Percentiles rank a stretch among this genome's conserved stretches.
These are phyloP conservation scores for Colletotrichum sojae DNA, from an alignment of 2,329 filamentous ascomycete genomes.

Conservation along the genomic window DNA sequence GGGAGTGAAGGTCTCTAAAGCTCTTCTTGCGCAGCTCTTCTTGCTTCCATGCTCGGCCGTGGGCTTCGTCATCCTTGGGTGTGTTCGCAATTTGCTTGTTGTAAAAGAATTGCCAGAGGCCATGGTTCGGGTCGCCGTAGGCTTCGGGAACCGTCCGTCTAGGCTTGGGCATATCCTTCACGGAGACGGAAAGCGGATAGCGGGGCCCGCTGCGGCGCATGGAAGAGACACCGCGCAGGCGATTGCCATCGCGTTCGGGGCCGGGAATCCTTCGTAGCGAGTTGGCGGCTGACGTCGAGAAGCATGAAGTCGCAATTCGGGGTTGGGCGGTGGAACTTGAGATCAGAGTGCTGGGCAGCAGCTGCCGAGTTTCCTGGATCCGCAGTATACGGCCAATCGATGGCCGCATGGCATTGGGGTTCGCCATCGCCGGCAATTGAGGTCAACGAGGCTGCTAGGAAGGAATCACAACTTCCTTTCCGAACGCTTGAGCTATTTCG, in stretches of 20 bases:
- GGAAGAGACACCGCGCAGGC: slow-evolving; percentile 84
- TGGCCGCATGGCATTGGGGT: slow-evolving; percentile 47
- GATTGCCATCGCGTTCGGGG: slow-evolving; percentile 79
- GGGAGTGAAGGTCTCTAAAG: slow-evolving; percentile 91
- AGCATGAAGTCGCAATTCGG: slow-evolving; percentile 47
- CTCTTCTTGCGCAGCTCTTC: slow-evolving; percentile 90
- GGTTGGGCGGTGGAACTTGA: slow-evolving; percentile 7
- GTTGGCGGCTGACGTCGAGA: slow-evolving; percentile 70
- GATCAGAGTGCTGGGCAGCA: slow-evolving; percentile 16
- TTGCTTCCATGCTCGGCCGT: slow-evolving; percentile 87
- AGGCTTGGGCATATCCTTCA: slow-evolving; percentile 81
- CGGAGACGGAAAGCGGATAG: slow-evolving; percentile 80
- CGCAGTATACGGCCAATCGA: slow-evolving; percentile 48
- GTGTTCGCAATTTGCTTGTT: slow-evolving; percentile 77
- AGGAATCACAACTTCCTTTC: slow-evolving; percentile 29
- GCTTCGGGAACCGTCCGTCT: slow-evolving; percentile 69
- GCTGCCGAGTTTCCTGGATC: slow-evolving; percentile 31
- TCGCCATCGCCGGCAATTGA: slow-evolving; percentile 47
- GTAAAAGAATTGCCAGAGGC: slow-evolving; percentile 93
- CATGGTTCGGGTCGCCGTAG: slow-evolving; percentile 80
- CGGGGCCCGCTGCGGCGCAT: slow-evolving; percentile 83
- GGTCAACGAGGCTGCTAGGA: slow-evolving; percentile 30
- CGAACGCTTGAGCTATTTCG: slow-evolving; percentile 36
- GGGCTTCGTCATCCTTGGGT: slow-evolving; percentile 77
- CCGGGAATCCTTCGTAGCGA: slow-evolving; percentile 45